phyloP scores from a whole-genome alignment of 2,329 filamentous ascomycete genomes.

The Orbilia javanica region DNA sequence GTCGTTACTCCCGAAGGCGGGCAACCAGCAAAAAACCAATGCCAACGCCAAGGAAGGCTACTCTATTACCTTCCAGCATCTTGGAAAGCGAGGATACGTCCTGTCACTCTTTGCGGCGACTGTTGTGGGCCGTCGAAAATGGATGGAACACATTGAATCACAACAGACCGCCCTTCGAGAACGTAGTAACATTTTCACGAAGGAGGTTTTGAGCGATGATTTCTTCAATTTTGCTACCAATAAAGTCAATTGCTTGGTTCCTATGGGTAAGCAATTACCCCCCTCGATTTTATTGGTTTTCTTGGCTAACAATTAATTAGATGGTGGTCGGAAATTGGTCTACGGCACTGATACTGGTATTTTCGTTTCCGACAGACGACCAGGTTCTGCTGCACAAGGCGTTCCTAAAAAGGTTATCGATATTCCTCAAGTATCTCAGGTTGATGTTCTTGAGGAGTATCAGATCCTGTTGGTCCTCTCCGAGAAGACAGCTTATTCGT shows the following conservation, averaged over 20 bases:
- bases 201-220: conserved; percentile 79
- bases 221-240: conserved; percentile 87
- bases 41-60: conserved; percentile 76
- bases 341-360: conserved; percentile 95
- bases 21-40: conserved; percentile 67
- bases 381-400: conserved; percentile 76
- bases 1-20: conserved; percentile 78
- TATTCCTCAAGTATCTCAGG: conserved; percentile 86
- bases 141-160: conserved; percentile 93
- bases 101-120: conserved; percentile 88
- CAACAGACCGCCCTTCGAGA: conserved; percentile 89
- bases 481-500: conserved; percentile 92
- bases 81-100: conserved; percentile 96
- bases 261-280: conserved; percentile 76
- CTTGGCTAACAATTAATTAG: conserved; percentile 66
- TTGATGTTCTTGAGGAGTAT: conserved; percentile 96
- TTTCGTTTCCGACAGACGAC: conserved; percentile 89
- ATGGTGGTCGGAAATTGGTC: conserved; percentile 93
- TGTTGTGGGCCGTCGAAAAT: conserved; percentile 89
- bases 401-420: conserved; percentile 88
- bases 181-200: conserved; percentile 77
- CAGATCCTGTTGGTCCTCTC: conserved; percentile 89
- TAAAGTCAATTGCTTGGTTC: conserved; percentile 92
- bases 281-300: neutral
- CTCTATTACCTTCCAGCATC: conserved; percentile 94